phyloP scores from a whole-genome alignment of 2,329 filamentous ascomycete genomes.

The Colletotrichum eleusines region DNA sequence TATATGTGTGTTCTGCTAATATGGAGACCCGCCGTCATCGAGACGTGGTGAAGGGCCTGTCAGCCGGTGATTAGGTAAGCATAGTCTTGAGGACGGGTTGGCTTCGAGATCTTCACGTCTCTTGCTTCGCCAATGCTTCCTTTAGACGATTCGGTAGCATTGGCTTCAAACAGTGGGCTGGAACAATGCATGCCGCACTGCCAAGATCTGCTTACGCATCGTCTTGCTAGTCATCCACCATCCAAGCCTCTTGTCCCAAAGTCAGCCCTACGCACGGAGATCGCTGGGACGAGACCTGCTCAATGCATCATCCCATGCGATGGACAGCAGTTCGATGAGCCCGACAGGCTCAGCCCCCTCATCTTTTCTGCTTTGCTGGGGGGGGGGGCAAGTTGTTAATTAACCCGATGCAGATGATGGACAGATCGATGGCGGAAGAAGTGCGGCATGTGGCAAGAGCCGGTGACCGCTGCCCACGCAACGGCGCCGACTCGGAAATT shows the following conservation, averaged over 20 bases:
- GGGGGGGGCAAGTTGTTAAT: too few species aligned
- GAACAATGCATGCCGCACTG: background rate
- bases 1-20: background rate
- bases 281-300: background rate
- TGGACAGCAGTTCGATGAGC: background rate
- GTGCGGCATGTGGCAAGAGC: background rate
- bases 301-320: background rate
- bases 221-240: background rate
- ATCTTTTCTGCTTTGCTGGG: too few species aligned
- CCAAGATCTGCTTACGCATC: background rate
- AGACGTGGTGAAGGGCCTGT: background rate
- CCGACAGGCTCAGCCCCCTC: background rate
- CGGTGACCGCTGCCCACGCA: constrained; percentile 11
- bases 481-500: constrained; percentile 5
- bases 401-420: too few species aligned
- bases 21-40: background rate
- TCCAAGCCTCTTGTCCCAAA: background rate
- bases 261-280: background rate
- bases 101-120: background rate
- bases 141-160: background rate
- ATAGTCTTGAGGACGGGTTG: background rate
- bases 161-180: background rate
- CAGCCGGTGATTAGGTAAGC: background rate
- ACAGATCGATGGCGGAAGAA: too few species aligned
- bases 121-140: background rate